Base-by-base conservation (phyloP, 2,329 filamentous ascomycete genomes). In the Bipolaris bicolor region DNA sequence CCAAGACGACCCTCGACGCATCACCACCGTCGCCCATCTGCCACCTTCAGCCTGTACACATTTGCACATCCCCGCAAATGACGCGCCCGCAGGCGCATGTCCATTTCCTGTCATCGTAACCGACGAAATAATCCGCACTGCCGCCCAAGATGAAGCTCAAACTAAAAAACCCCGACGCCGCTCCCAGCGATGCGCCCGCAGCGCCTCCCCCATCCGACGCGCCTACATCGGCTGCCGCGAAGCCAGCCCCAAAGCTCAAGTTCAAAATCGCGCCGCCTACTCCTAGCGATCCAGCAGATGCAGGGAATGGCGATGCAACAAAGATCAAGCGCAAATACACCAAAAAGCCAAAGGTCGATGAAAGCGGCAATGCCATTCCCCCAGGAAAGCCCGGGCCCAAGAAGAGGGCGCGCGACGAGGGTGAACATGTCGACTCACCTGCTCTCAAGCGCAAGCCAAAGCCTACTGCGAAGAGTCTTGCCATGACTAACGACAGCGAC, bases 241-340 rank as follows among this genome's bases (percentile, higher is more conserved):
- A 64, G 13, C 60, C 61, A 36, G 60, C 57, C 13, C 57, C 70
- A 22, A 76, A 76, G 56, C 55, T 77, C 51, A 77, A 76, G 36
- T 58, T 76, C 40, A 76, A 74, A 44, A 52, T 69, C 2, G 49
- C 52, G 16, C 52, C 55, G 10, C 62, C 65, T 50, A 52, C 58
- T 10, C 57, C 67, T 7, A 64, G 72, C 15, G 58, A 67, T 41
- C 57, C 68, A 57, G 64, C 63, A 63, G 72, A 62, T 15, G 33
- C 52, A 64, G 65, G 57, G 64, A 71, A 76, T 29, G 68, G 52
- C 70, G 78, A 60, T 77, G 55, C 68, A n/a, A 62, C 69, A 62
- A 67, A 78, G 60, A 69, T 68, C 49, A 80, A 80, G 71, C 77
- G 78, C 55, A 75, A 78, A 48, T 79, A 79, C 65, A 76, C 67